phyloP scores from a whole-genome alignment of 768 basidiomycete species.

The Rossbeevera mucosa region DNA sequence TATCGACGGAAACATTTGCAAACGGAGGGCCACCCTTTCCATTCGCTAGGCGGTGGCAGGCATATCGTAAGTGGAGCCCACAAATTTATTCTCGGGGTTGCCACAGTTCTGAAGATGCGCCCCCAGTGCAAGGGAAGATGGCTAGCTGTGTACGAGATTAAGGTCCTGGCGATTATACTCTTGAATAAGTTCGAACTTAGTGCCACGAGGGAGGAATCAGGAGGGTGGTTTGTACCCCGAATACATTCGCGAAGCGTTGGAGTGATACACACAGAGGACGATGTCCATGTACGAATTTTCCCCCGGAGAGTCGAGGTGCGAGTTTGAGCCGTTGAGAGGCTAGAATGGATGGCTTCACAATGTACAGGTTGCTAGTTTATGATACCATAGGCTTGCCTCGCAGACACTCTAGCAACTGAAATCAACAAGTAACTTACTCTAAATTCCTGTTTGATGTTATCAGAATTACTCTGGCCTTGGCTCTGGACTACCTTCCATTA shows the following conservation, averaged over 20 bases:
- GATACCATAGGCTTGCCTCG: too few relatives aligned
- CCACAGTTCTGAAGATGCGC: background rate
- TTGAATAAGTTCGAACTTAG: constrained; percentile 14
- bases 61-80: constrained; percentile 12
- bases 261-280: constrained; percentile 16
- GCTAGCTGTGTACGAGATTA: constrained; percentile 23
- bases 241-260: constrained; percentile 14
- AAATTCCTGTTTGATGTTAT: too few relatives aligned
- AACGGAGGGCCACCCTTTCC: constrained; percentile 11
- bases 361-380: too few relatives aligned
- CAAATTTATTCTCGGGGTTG: background rate
- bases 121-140: constrained; percentile 23
- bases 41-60: constrained; percentile 15
- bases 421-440: too few relatives aligned
- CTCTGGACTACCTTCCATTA: too few relatives aligned
- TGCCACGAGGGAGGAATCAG: background rate
- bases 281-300: constrained; percentile 7
- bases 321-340: too few relatives aligned
- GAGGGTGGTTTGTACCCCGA: constrained; percentile 8
- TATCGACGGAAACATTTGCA: constrained; percentile 13
- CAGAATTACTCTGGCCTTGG: too few relatives aligned
- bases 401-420: too few relatives aligned
- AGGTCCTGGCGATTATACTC: constrained; percentile 15
- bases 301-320: background rate
- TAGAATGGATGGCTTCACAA: too few relatives aligned